Evolutionary conservation across 176 grass and related monocot genomes (phyloP), one percentile per base, ranked within the genome.

Genomic region (Themeda triandra): DNA sequence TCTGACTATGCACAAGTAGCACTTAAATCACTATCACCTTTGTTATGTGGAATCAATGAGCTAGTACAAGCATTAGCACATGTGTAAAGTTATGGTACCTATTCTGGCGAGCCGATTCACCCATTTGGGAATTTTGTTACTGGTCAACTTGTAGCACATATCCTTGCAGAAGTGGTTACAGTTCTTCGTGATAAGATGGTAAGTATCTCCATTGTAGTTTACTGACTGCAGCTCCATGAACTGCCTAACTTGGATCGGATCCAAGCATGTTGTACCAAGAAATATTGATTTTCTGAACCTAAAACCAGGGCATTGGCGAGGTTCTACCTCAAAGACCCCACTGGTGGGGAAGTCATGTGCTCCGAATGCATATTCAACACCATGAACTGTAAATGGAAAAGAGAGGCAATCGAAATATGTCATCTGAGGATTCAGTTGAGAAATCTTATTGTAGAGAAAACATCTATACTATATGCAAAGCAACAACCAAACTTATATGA

Each of bases 141-240:
- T 89, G 5, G 96, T 98, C 83, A 98, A 85, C 84, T 98, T 98
- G 80, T 75, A 88, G 81, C 93, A 95, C 80, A 95, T 90, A 77
- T 98, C 96, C 77, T 95, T 93, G 85, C 96, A 98, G 14, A 98
- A 98, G 71, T 98, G 96, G 78, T 98, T 98, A 80, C 96, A 98
- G 63, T 98, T 98, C 87, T 98, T 98, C 18, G 71, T 89, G 77
- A 98, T 98, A 69, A 98, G 88, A 89, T 98, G 96, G 54, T 98
- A 98, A 36, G 88, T 88, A 85, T 95, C 91, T 85, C 95, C 95
- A 70, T 98, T 95, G 65, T 98, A 98, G 82, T 93, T 93, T 49
- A 92, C 79, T 33, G 91, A 95, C 78, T 95, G 90, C 9, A 98
- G 81, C 87, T 98, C 95, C 92, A 98, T 95, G 88, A 95, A 93